These are phyloP conservation scores for Trifolium fragiferum DNA, from an alignment of 306 rosid genomes.

Conservation along the genomic window DNA sequence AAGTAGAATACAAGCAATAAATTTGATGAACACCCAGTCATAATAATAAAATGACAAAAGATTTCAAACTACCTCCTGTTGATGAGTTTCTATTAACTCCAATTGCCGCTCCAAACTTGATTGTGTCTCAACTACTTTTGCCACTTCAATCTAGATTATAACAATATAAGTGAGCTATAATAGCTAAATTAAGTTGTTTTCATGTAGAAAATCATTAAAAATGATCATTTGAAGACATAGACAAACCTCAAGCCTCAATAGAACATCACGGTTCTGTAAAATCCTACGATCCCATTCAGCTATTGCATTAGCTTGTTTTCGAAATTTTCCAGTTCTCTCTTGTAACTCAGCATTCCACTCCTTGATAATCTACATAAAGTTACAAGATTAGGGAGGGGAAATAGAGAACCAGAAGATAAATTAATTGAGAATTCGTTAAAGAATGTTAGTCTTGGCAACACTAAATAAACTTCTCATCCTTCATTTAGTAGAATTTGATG, in stretches of 20 bases:
- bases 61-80: slow-evolving; percentile 75
- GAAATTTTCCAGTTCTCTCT: slow-evolving; percentile 92
- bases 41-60: slow-evolving; percentile 19
- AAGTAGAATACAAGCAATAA: slow-evolving; percentile 1
- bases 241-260: slow-evolving; percentile 83
- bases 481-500: slow-evolving; percentile 8
- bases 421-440: slow-evolving; percentile 4
- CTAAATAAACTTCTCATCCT: slow-evolving; percentile 10
- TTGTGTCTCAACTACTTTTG: slow-evolving; percentile 90
- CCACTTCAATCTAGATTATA: slow-evolving; percentile 81
- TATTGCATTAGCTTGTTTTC: slow-evolving; percentile 94
- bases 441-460: slow-evolving; percentile 25
- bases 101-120: slow-evolving; percentile 85
- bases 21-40: slow-evolving; percentile 2
- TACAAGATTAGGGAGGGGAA: slow-evolving; percentile 20
- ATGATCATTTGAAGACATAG: background rate
- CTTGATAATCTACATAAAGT: slow-evolving; percentile 70
- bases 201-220: slow-evolving; percentile 20
- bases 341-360: slow-evolving; percentile 97
- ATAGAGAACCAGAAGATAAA: slow-evolving; percentile 27
- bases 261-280: slow-evolving; percentile 85
- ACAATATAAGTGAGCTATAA: slow-evolving; percentile 38
- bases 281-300: slow-evolving; percentile 97
- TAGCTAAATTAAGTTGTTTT: slow-evolving; percentile 5
- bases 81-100: slow-evolving; percentile 95